Evolutionary conservation across 495 filamentous ascomycete species (phyloP).

Genomic region (Lentithecium fluviatile): DNA sequence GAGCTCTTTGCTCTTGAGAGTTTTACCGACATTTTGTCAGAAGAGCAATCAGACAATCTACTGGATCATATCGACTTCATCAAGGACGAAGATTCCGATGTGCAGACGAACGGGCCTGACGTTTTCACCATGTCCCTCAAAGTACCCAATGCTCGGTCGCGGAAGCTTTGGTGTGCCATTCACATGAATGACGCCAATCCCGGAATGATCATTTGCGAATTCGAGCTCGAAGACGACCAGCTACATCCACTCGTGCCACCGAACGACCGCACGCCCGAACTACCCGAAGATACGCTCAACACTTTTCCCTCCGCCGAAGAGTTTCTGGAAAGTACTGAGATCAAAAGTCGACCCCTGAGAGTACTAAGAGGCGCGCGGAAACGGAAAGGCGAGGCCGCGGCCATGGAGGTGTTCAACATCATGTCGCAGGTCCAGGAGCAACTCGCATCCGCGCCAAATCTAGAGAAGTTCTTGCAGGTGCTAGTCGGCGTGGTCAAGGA

Average conservation of each 20-base stretch:
- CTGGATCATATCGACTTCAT: constrained; percentile 88
- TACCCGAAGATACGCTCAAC: constrained; percentile 71
- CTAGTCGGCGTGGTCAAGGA: constrained; percentile 79
- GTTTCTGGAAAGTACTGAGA: constrained; percentile 68
- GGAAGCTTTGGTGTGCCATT: constrained; percentile 87
- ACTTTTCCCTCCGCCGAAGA: constrained; percentile 70
- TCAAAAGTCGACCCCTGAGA: constrained; percentile 72
- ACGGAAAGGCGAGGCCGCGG: constrained; percentile 76
- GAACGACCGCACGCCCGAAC: constrained; percentile 54
- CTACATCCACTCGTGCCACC: constrained; percentile 65
- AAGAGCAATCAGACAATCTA: constrained; percentile 79
- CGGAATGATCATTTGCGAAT: constrained; percentile 82
- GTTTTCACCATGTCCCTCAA: constrained; percentile 77
- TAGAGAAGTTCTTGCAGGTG: constrained; percentile 69
- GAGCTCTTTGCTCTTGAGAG: constrained; percentile 71
- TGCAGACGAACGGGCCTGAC: constrained; percentile 72
- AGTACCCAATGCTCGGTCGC: constrained; percentile 50
- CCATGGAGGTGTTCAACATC: constrained; percentile 93
- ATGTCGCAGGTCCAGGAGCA: constrained; percentile 84
- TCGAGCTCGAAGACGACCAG: constrained; percentile 83
- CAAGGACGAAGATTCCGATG: constrained; percentile 71
- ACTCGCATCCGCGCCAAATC: constrained; percentile 63
- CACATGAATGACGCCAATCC: constrained; percentile 66
- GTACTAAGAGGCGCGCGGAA: constrained; percentile 76
- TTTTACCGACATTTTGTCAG: constrained; percentile 76